Evolutionary conservation across 176 grass and related monocot species (phyloP), one percentile per base, ranked within the genome.

Genomic region (Olyra latifolia): DNA sequence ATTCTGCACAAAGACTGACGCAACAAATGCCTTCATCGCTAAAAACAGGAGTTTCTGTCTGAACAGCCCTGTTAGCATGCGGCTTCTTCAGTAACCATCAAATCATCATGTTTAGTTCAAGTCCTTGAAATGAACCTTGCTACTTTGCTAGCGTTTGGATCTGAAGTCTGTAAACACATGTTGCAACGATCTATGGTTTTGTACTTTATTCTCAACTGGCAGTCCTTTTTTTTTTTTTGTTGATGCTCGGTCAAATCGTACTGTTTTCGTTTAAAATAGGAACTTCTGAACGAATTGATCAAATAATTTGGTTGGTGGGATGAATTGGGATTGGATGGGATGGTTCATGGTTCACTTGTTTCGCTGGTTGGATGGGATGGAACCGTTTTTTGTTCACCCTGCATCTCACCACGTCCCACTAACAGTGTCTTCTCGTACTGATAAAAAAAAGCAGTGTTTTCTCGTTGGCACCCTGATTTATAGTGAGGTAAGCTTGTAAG

Each of bases 11-110:
- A 91, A 82, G 74, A 71, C 84, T 8, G 96, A 99, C 70, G 90
- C 93, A 0, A 76, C 72, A 68, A 90, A 91, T 79, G 92, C 92
- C 59, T 80, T 89, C 74, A 52, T 87, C 70, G 55, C 72, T 20
- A 99, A 95, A 78, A 94, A 93, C 74, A 95, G 72, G 79, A 54
- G 47, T 72, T 99, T 99, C 88, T 99, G 96, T 69, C 82, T 95
- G 43, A 95, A 87, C 56, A 87, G 64, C 80, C 86, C 87, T 45
- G 30, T 99, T 50, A 89, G 77, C 19, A 30, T 99, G 59, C 80
- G 91, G 9, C 66, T 99, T 82, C 89, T 99, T 56, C 92, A 99
- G 71, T 99, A 88, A 74, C 9, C 11, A 11, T 68, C 8, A 8
- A 53, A 20, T 81, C 19, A 46, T 49, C 24, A 77, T 85, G 2